Conservation (phyloP, 352 stramenopile species). For the Thraustochytrium sp. region DNA sequence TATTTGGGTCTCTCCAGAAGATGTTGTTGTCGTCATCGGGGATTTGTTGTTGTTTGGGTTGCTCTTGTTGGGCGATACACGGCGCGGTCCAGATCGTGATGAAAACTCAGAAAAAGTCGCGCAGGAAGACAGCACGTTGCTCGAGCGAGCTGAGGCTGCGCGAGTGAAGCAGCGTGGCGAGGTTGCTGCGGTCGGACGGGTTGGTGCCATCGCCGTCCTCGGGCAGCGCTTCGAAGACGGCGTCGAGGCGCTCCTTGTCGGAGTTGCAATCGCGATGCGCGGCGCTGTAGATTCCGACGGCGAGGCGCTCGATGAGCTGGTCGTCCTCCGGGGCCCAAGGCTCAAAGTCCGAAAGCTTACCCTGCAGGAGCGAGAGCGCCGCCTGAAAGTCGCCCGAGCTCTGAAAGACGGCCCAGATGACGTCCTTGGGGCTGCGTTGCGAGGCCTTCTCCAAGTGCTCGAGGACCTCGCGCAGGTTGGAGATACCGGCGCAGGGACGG, state of each 20-base stretch:
- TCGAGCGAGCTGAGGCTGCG: not conserved
- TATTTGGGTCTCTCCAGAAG: not conserved
- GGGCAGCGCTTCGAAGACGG: not conserved
- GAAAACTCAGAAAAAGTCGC: not conserved
- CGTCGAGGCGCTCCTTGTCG: not conserved
- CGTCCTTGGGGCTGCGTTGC: not conserved
- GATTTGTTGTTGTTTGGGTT: not conserved
- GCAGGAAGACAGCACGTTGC: slow-evolving; percentile 1
- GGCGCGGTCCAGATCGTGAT: not conserved
- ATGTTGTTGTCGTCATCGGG: not conserved
- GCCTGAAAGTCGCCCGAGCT: not conserved
- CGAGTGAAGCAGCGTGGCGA: not conserved
- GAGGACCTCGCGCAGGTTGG: not conserved
- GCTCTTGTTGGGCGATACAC: not conserved
- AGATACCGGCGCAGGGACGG: not conserved
- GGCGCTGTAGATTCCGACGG: not conserved
- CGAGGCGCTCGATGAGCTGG: not conserved
- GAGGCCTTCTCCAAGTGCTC: not conserved
- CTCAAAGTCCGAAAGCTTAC: not conserved
- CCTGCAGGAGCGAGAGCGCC: not conserved
- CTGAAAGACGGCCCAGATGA: slow-evolving; percentile 21
- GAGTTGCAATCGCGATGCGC: not conserved
- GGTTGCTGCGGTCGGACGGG: not conserved
- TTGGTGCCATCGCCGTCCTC: not conserved
- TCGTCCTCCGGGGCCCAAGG: not conserved